Evolutionary conservation across 179 eudicot genomes (phyloP).

Genomic region (Heliamphora pulchella): DNA sequence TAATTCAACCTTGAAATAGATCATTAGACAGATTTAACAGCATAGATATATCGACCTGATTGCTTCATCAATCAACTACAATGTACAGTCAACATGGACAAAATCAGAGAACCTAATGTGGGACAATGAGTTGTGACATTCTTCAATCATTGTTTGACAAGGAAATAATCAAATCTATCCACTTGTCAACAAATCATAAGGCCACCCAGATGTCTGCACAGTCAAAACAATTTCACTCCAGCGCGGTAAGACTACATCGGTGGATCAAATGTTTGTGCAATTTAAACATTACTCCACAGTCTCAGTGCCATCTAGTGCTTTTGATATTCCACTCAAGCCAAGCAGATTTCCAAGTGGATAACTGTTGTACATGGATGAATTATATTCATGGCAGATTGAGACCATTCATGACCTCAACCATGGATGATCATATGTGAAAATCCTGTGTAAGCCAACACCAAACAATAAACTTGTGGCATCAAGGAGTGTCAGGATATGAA

Average conservation of each 20-base stretch:
- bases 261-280: slow-evolving; percentile 4
- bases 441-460: neutral
- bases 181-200: neutral
- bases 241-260: neutral
- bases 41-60: slow-evolving; percentile 7
- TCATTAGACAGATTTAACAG: neutral
- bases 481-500: neutral
- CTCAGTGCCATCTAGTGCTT: neutral
- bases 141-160: neutral
- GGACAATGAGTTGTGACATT: neutral
- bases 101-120: neutral
- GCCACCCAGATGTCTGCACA: neutral
- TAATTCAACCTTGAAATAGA: neutral
- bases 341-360: neutral
- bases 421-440: neutral
- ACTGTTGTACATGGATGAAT: neutral
- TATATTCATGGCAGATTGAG: neutral
- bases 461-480: neutral
- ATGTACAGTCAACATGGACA: neutral
- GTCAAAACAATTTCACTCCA: neutral
- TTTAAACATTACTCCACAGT: neutral
- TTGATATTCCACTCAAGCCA: neutral
- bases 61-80: slow-evolving; percentile 5
- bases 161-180: neutral
- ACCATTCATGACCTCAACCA: too few species aligned